phyloP scores from a whole-genome alignment of 495 filamentous ascomycete genomes.

The Aspergillus coremiiformis region DNA sequence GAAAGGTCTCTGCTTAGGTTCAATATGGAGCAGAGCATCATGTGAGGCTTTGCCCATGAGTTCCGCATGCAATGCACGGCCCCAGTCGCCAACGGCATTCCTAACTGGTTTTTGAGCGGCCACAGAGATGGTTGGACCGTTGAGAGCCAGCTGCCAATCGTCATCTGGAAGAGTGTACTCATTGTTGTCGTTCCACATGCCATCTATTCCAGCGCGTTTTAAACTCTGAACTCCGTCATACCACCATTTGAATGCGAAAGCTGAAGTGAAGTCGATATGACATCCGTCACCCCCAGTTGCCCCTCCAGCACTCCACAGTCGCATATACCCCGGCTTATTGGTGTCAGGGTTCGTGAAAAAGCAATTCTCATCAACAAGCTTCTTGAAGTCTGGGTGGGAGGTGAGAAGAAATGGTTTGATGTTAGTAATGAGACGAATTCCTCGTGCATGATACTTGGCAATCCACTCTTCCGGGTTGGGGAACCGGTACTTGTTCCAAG shows the following conservation, averaged over 20 bases:
- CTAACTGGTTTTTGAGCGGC: slow-evolving; percentile 23
- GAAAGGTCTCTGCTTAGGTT: slow-evolving; percentile 51
- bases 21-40: slow-evolving; percentile 49
- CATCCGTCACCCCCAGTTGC: slow-evolving; percentile 61
- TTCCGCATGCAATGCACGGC: slow-evolving; percentile 56
- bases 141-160: slow-evolving; percentile 51
- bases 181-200: slow-evolving; percentile 73
- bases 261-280: slow-evolving; percentile 62
- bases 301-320: slow-evolving; percentile 61
- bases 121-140: slow-evolving; percentile 29
- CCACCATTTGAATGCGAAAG: slow-evolving; percentile 61
- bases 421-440: slow-evolving; percentile 60
- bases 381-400: slow-evolving; percentile 56
- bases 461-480: slow-evolving; percentile 57
- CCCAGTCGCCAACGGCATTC: slow-evolving; percentile 51
- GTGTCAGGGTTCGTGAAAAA: slow-evolving; percentile 55
- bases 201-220: slow-evolving; percentile 55
- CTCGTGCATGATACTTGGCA: slow-evolving; percentile 50
- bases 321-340: slow-evolving; percentile 45
- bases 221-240: slow-evolving; percentile 54
- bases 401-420: slow-evolving; percentile 63
- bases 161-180: slow-evolving; percentile 62
- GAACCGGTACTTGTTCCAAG: slow-evolving; percentile 60
- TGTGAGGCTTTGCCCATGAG: slow-evolving; percentile 59
- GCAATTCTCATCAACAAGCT: slow-evolving; percentile 44